Evolutionary conservation across 164 flowering plant genomes (phyloP), one percentile per base, ranked within the genome.

Genomic region (Litsea cubeba): DNA sequence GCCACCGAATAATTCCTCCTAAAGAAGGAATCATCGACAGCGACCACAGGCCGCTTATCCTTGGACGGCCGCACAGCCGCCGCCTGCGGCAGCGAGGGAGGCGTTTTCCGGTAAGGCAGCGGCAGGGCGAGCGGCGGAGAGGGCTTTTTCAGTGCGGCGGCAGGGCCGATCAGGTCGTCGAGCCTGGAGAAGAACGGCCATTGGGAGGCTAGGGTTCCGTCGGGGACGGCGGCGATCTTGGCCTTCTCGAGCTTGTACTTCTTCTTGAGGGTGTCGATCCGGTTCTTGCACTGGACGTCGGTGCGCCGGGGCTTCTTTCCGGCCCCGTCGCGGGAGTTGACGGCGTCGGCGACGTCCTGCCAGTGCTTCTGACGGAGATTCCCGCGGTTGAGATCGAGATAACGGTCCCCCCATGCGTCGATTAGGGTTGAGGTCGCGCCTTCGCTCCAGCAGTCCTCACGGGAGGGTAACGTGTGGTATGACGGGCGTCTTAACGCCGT

Each of bases 381-480:
- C 0, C 98, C 98, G 22, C 93, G 90, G 80, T 91, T 92, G 25
- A 89, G 89, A 49, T 89, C 88, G 6, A 92, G 63, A 69, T 88
- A 89, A 15, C 91, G 94, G 49, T 84, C 78, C 2, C 97, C 97
- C 98, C 98, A 95, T 2, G 93, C 93, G 10, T 88, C 89, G 70
- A 95, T 79, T 58, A 95, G 90, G 2, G 95, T 89, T 26, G 80
- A 76, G 0, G 97, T 90, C 1, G 95, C 94, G 12, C 87, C 97
- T 74, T 92, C 97, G 75, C 89, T 88, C 98, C 98, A 95, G 79
- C 97, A 91, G 70, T 95, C 97, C 67, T 94, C 98, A 15, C 97
- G 88, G 70, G 83, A 76, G n/a, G 94, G 92, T 2, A 67, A 22
- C 24, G 76, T 18, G 3, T 54, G 60, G 60, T 54, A 20, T 57